Percentiles rank a stretch among this genome's conserved stretches.
phyloP scores from a whole-genome alignment of 441 rosid genomes.

The Erodium texanum region DNA sequence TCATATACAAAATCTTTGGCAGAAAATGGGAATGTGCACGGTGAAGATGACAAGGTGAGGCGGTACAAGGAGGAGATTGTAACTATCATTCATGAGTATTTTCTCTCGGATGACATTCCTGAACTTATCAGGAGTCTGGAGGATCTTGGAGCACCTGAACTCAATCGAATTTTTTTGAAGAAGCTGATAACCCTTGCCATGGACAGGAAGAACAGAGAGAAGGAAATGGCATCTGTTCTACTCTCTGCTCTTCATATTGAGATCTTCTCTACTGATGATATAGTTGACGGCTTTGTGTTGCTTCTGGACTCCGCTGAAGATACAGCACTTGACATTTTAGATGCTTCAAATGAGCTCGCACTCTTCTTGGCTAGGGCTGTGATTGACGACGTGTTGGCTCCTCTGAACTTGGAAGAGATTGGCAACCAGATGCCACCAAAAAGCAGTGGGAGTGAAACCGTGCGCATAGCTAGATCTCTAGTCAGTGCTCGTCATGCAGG shows the following conservation, averaged over 20 bases:
- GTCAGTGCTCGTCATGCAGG: conserved; percentile 91
- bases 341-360: conserved; percentile 94
- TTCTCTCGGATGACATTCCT: conserved; percentile 95
- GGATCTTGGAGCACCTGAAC: conserved; percentile 69
- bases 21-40: conserved; percentile 31
- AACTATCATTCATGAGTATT: conserved; percentile 84
- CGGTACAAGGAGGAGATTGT: conserved; percentile 70
- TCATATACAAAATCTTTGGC: conserved; percentile 36
- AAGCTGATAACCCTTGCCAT: conserved; percentile 85
- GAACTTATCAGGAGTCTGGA: conserved; percentile 84
- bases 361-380: conserved; percentile 92
- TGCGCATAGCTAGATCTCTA: conserved; percentile 67
- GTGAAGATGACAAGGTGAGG: conserved; percentile 45
- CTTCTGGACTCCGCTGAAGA: conserved; percentile 96
- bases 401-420: conserved; percentile 84
- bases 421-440: conserved; percentile 52
- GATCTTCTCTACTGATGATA: conserved; percentile 86
- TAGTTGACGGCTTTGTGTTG: conserved; percentile 81
- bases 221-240: conserved; percentile 97
- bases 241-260: conserved; percentile 92
- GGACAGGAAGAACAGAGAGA: conserved; percentile 98
- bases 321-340: conserved; percentile 86
- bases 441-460: conserved; percentile 80
- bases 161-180: conserved; percentile 76
- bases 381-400: conserved; percentile 88